A percentile compares a stretch with the other conserved stretches of the same genome.
phyloP scores from a whole-genome alignment of 805 yeast genomes.

The Blastobotrys muscicola region DNA sequence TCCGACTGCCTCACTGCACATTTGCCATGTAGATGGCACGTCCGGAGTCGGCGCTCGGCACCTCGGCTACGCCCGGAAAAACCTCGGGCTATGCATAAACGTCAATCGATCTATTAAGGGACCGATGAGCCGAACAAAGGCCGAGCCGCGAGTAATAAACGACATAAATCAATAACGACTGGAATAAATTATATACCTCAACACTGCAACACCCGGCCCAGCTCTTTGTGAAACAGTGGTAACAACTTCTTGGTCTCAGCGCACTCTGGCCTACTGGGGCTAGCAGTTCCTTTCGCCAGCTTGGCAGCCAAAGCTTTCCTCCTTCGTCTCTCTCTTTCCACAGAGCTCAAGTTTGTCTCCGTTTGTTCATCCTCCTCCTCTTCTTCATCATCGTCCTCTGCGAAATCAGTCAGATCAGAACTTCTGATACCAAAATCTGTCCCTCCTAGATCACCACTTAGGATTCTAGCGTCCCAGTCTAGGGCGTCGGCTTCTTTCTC shows the following conservation, averaged over 20 bases:
- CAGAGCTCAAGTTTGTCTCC: constrained; percentile 22
- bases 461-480: constrained; percentile 37
- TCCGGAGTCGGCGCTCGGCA: no score
- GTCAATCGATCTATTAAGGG: no score
- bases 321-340: constrained; percentile 21
- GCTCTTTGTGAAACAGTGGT: constrained; percentile 15
- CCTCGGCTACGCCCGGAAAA: no score
- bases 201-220: constrained; percentile 5
- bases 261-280: constrained; percentile 18
- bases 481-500: constrained; percentile 25
- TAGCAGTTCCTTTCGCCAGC: not conserved
- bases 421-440: constrained; percentile 42
- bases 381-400: constrained; percentile 24
- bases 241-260: constrained; percentile 23
- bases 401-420: constrained; percentile 38
- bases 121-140: no score
- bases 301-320: constrained; percentile 10
- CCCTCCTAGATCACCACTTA: constrained; percentile 33
- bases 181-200: not conserved
- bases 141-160: no score
- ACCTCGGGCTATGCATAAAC: no score
- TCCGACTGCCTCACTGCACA: no score
- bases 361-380: constrained; percentile 28
- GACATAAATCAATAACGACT: no score
- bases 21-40: no score